Base-by-base conservation (phyloP, 2,329 filamentous ascomycete species). In the Cladosporium sphaerospermum region DNA sequence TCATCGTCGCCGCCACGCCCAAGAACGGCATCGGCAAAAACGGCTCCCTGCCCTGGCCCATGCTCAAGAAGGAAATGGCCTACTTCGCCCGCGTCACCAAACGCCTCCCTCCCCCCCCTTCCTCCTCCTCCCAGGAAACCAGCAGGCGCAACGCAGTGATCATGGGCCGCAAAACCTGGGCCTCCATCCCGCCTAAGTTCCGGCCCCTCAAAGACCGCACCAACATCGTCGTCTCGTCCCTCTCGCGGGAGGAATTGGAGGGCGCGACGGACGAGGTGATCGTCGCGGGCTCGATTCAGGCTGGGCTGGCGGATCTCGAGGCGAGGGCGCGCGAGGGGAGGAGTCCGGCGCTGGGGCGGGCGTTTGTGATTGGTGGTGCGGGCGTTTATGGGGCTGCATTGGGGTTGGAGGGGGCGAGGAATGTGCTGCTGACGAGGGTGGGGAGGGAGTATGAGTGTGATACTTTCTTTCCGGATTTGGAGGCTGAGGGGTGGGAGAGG, bases 131-230 rank as follows among this genome's bases (percentile, higher is more conserved):
- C 10, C 16, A 18, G 16, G 16, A 18, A 18, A 11, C 34, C 10
- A 11, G n/a, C 10, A 34, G 13, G 13, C 34, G 55, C 11, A 77
- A 78, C 69, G 87, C 88, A 14, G 88, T 97, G 48, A 86, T 99
- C 61, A 99, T 99, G 93, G 93, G 93, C 56, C 87, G 93, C 65
- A 96, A 95, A 72, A 99, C 93, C 0, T 99, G 92, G 85, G 89
- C 95, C 49, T 89, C 84, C 59, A 92, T 99, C 56, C 92, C 93
- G 2, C 66, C 76, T 6, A 79, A 77, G 48, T 90, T 93, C 67
- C 80, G 90, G 2, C 93, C 93, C 14, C 77, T 99, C 33, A 84
- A 82, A 56, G 86, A 83, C 57, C 78, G 93, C 9, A 75, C 90
- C 47, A 97, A 96, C 69, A 81, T 96, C 39, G 81, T 97, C 59